These are phyloP conservation scores for Fusarium sublunatum DNA, from an alignment of 2,329 filamentous ascomycete species.

Conservation along the genomic window DNA sequence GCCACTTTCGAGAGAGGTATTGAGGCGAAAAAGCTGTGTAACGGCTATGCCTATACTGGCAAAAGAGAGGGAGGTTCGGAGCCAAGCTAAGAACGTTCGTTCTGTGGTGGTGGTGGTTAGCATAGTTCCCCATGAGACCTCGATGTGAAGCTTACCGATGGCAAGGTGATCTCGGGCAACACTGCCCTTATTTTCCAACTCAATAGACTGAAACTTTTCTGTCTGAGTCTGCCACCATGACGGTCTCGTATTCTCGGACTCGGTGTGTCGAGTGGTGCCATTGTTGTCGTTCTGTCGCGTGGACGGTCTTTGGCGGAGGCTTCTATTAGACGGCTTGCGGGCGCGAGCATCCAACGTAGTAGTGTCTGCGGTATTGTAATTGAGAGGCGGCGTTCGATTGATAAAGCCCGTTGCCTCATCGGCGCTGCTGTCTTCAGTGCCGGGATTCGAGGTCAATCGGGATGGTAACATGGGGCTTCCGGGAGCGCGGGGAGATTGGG, in stretches of 20 bases:
- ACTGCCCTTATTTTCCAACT: slow-evolving; percentile 87
- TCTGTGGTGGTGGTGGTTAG: slow-evolving; percentile 61
- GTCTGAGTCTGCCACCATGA: slow-evolving; percentile 65
- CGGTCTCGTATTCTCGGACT: slow-evolving; percentile 38
- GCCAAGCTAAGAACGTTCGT: slow-evolving; percentile 86
- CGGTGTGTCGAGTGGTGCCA: slow-evolving; percentile 27
- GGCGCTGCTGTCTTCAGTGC: slow-evolving; percentile 41
- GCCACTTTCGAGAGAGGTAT: slow-evolving; percentile 67
- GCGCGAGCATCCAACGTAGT: slow-evolving; percentile 25
- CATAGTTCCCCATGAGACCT: neutral
- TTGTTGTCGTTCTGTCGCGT: slow-evolving; percentile 20
- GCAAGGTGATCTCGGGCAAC: slow-evolving; percentile 86
- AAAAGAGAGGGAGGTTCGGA: slow-evolving; percentile 83
- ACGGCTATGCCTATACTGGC: slow-evolving; percentile 85
- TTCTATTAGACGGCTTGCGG: slow-evolving; percentile 27
- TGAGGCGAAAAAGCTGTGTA: slow-evolving; percentile 86
- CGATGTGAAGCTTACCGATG: slow-evolving; percentile 64
- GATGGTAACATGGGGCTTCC: slow-evolving; percentile 35
- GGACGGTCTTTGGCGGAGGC: slow-evolving; percentile 17
- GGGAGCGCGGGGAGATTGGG: slow-evolving; percentile 21
- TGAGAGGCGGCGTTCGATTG: slow-evolving; percentile 49
- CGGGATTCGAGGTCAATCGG: slow-evolving; percentile 27
- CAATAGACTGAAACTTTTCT: slow-evolving; percentile 68
- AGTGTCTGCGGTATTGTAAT: slow-evolving; percentile 52
- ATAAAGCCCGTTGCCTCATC: slow-evolving; percentile 59